These are phyloP conservation scores for Rhodosporidiobolus sp. DNA, from an alignment of 768 basidiomycete species.

Conservation along the genomic window DNA sequence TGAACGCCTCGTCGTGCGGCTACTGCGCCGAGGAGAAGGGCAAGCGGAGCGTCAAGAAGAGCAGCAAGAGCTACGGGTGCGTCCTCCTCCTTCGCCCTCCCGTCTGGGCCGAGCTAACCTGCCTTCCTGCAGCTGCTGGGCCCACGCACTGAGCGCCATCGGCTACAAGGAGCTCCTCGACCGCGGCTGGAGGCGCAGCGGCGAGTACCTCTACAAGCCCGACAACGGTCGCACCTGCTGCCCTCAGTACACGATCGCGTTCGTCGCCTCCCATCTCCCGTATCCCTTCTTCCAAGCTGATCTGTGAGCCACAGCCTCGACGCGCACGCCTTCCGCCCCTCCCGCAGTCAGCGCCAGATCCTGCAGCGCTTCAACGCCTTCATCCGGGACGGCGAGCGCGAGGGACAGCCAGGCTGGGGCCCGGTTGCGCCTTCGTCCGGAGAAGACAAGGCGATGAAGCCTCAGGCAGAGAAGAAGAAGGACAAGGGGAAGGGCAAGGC, in stretches of 20 bases:
- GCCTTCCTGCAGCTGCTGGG: constrained; percentile 26
- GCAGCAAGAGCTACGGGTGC: constrained; percentile 32
- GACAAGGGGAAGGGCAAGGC: constrained; percentile 43
- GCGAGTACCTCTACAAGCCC: constrained; percentile 76
- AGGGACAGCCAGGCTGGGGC: constrained; percentile 40
- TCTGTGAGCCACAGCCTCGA: constrained; percentile 57
- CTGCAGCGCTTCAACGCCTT: constrained; percentile 77
- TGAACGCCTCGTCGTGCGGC: constrained; percentile 20
- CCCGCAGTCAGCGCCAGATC: constrained; percentile 71
- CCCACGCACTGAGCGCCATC: constrained; percentile 30
- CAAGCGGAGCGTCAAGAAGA: constrained; percentile 5
- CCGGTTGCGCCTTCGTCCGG: constrained; percentile 10
- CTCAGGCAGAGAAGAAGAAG: constrained; percentile 42
- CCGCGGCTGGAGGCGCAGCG: constrained; percentile 50
- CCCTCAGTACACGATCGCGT: constrained; percentile 93
- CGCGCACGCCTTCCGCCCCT: constrained; percentile 62
- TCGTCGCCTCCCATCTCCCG: constrained; percentile 38
- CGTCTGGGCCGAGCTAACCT: neutral
- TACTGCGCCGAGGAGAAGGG: constrained; percentile 35
- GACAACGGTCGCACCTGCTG: constrained; percentile 79
- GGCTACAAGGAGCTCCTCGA: constrained; percentile 51
- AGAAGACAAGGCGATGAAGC: constrained; percentile 47
- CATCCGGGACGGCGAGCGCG: constrained; percentile 53
- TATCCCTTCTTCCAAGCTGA: neutral
- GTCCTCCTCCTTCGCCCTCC: neutral